Conservation (phyloP, 208 protist genomes). For the Trypanosoma platydactyli region DNA sequence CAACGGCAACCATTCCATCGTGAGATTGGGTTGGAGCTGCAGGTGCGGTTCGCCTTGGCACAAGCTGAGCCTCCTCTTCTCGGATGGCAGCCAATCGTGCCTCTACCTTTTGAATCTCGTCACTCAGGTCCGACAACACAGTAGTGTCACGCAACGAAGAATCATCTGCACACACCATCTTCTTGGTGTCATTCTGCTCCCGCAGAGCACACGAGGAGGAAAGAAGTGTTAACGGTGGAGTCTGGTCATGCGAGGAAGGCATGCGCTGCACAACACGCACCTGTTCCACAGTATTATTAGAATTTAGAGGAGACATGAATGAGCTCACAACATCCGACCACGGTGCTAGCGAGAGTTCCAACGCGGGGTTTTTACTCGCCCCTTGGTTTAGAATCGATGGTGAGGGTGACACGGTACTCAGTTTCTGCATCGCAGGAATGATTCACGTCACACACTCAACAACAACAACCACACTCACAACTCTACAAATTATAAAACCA, state of each 20-base stretch:
- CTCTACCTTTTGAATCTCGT: constrained; percentile 33
- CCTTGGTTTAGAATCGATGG: too few relatives aligned
- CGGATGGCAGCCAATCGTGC: constrained; percentile 25
- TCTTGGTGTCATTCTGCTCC: neutral
- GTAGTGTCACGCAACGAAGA: constrained; percentile 14
- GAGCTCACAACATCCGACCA: too few relatives aligned
- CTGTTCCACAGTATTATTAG: too few relatives aligned
- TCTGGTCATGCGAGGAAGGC: neutral
- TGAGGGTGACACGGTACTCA: neutral
- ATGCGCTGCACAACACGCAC: too few relatives aligned
- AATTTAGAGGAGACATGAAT: too few relatives aligned
- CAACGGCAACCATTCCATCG: neutral
- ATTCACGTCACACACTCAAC: neutral
- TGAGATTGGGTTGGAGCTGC: neutral
- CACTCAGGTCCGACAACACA: constrained; percentile 23
- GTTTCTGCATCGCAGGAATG: too few relatives aligned
- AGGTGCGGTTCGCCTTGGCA: neutral
- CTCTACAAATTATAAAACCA: too few relatives aligned
- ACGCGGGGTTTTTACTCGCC: too few relatives aligned
- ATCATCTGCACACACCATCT: neutral
- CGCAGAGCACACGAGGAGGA: neutral
- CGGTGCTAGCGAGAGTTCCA: too few relatives aligned
- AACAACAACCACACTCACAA: too few relatives aligned
- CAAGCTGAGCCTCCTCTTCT: constrained; percentile 13
- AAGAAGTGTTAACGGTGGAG: neutral